Base-by-base conservation (phyloP, 371 early-diverging fungal species). In the Syncephalastrum contaminatum region DNA sequence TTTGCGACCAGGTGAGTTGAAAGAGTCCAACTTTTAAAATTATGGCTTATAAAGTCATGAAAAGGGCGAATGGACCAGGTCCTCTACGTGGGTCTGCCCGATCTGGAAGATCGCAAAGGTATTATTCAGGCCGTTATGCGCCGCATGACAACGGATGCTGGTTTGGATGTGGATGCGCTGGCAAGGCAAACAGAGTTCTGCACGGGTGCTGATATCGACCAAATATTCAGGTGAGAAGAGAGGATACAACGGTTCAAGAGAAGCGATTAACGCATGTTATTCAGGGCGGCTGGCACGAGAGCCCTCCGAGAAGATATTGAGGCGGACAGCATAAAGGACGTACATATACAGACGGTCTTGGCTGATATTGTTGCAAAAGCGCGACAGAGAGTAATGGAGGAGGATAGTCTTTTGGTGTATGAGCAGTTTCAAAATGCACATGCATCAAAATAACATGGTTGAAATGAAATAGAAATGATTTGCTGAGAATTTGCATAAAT, bases 61-160 rank as follows among this genome's bases (percentile, higher is more conserved):
- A 43, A 49, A 83, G 89, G 90, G 13, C 79, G 91, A 24, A 54
- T 93, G 58, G 91, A 91, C 63, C 86, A 87, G 41, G 77, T 89
- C 7, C 50, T 91, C 0, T 80, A 85, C 59, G 67, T 93, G 7
- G 76, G 82, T 2, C 70, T 88, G 27, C 93, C 93, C 2, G 67
- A 62, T 0, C 10, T 45, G 16, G 47, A 72, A 21, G 88, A 88
- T 63, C 68, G 89, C 15, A 46, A 48, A 1, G 73, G 64, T 13
- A 88, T 90, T 21, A 66, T 88, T 4, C 43, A 57, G 12, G 42
- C 63, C 4, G 20, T 82, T 4, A 58, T 69, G 30, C 52, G 25
- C 5, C 59, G 55, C 22, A 51, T 69, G 19, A 21, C 60, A 14
- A 58, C 66, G 0, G 41, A 61, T 6, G 12, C 57, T 0, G 73